These are phyloP conservation scores for Acanthamoeba divionensis DNA, from an alignment of 208 protist species.

Conservation along the genomic window DNA sequence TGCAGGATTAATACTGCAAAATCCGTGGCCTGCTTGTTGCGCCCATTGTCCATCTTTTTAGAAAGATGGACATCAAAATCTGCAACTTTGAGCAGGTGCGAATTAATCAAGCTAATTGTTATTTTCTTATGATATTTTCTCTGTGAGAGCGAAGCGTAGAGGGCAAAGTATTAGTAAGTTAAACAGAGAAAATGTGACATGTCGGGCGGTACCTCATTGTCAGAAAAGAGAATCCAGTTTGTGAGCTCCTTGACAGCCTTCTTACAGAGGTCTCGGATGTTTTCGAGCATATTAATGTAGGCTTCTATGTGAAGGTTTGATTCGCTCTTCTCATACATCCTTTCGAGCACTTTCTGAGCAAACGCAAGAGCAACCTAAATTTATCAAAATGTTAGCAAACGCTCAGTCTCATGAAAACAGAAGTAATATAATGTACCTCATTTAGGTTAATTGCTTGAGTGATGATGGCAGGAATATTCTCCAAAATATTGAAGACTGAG, in stretches of 20 bases:
- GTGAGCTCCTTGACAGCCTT: conserved; percentile 54
- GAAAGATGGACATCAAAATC: conserved; percentile 88
- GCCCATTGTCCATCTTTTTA: conserved; percentile 34
- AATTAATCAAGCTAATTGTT: conserved; percentile 76
- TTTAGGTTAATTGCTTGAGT: conserved; percentile 74
- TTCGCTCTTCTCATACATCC: conserved; percentile 60
- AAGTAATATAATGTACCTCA: neutral
- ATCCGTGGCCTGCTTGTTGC: conserved; percentile 50
- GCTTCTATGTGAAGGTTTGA: conserved; percentile 76
- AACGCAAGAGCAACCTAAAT: conserved; percentile 75
- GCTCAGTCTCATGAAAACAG: neutral
- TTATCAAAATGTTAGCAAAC: neutral
- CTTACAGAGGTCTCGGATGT: conserved; percentile 57
- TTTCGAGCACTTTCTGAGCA: conserved; percentile 74
- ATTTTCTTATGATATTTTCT: conserved; percentile 60
- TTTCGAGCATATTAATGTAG: conserved; percentile 51
- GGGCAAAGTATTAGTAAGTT: neutral
- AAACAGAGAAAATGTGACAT: conserved; percentile 30
- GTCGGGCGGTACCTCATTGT: conserved; percentile 4
- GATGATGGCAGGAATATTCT: conserved; percentile 81
- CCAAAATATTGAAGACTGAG: conserved; percentile 60
- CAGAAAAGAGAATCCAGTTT: conserved; percentile 57
- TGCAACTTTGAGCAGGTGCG: conserved; percentile 85
- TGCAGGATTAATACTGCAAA: conserved; percentile 62
- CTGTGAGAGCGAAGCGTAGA: conserved; percentile 1